Conservation (phyloP, 1,139 yeast genomes). For the Chernovozyma aurita region DNA sequence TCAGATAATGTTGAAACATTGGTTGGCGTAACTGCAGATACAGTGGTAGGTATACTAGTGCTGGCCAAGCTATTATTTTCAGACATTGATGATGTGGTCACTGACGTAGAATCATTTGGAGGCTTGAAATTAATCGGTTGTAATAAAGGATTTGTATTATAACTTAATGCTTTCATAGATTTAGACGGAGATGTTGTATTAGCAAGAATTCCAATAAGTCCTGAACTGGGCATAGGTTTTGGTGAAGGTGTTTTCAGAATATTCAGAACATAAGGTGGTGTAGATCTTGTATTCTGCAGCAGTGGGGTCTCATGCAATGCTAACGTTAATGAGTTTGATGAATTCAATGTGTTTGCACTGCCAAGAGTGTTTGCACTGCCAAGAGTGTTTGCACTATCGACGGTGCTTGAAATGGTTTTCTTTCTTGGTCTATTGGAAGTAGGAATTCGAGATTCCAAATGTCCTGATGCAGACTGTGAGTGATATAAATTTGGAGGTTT, state of each 20-base stretch:
- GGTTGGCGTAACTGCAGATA: slow-evolving; percentile 5
- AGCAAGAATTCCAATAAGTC: slow-evolving; percentile 13
- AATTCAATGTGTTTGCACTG: slow-evolving; percentile 10
- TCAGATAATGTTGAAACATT: slow-evolving; percentile 7
- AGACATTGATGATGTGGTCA: not conserved
- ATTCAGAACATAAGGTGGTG: slow-evolving; percentile 32
- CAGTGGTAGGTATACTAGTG: not conserved
- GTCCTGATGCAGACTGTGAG: slow-evolving; percentile 46
- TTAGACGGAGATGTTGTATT: slow-evolving; percentile 42
- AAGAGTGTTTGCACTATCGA: slow-evolving; percentile 14
- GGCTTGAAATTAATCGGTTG: slow-evolving; percentile 57
- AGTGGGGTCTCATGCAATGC: slow-evolving; percentile 1
- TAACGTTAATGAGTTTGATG: slow-evolving; percentile 6
- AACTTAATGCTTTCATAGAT: slow-evolving; percentile 51
- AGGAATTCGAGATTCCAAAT: slow-evolving; percentile 32
- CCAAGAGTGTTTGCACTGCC: slow-evolving; percentile 12
- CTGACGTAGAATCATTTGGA: not conserved
- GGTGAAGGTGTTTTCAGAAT: slow-evolving; percentile 37
- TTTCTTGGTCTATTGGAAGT: slow-evolving; percentile 29
- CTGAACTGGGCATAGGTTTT: slow-evolving; percentile 27
- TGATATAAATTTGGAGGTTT: slow-evolving; percentile 49
- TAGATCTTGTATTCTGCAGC: slow-evolving; percentile 8
- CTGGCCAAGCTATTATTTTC: slow-evolving; percentile 1
- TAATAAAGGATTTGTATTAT: slow-evolving; percentile 44
- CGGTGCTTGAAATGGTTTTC: slow-evolving; percentile 37